Percentiles rank a stretch among this genome's conserved stretches.
These are phyloP conservation scores for Ceratobasidium sp. DNA, from an alignment of 1,284 basidiomycete genomes.

Conservation along the genomic window DNA sequence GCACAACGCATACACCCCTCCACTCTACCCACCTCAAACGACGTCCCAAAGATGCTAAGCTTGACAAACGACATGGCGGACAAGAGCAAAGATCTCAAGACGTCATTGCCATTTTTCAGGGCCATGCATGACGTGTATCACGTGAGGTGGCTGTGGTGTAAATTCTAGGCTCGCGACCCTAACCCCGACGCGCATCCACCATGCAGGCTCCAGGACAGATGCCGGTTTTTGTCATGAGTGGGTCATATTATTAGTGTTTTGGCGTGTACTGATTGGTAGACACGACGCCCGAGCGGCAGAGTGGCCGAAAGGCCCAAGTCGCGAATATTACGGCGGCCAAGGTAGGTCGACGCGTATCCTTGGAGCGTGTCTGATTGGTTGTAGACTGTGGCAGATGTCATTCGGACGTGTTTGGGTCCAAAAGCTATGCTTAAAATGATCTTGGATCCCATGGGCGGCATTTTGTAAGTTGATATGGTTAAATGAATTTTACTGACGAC, in stretches of 20 bases:
- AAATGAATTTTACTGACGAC: neutral
- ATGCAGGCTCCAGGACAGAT: constrained; percentile 57
- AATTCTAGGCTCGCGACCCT: too few species aligned
- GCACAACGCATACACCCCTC: neutral
- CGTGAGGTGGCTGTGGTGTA: constrained; percentile 12
- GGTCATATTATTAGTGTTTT: constrained; percentile 43
- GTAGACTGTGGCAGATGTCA: constrained; percentile 98
- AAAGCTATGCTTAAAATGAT: constrained; percentile 99
- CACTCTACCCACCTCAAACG: constrained; percentile 72
- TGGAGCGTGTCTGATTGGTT: constrained; percentile 1
- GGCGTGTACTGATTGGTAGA: constrained; percentile 57
- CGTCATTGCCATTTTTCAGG: constrained; percentile 20
- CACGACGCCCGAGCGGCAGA: constrained; percentile 91
- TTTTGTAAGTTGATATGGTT: constrained; percentile 66
- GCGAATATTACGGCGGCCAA: constrained; percentile 98
- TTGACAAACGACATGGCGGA: constrained; percentile 88
- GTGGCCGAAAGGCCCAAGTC: constrained; percentile 93
- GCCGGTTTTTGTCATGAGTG: constrained; percentile 77
- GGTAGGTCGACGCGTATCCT: constrained; percentile 56
- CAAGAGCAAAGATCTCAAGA: constrained; percentile 5
- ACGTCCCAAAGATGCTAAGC: constrained; percentile 97
- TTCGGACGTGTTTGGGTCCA: constrained; percentile 95
- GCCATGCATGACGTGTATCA: constrained; percentile 6
- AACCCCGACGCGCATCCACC: constrained; percentile 37
- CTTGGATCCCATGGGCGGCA: constrained; percentile 96